Evolutionary conservation across 345 rosid species (phyloP), one percentile per base, ranked within the genome.

Genomic region (Heritiera littoralis): DNA sequence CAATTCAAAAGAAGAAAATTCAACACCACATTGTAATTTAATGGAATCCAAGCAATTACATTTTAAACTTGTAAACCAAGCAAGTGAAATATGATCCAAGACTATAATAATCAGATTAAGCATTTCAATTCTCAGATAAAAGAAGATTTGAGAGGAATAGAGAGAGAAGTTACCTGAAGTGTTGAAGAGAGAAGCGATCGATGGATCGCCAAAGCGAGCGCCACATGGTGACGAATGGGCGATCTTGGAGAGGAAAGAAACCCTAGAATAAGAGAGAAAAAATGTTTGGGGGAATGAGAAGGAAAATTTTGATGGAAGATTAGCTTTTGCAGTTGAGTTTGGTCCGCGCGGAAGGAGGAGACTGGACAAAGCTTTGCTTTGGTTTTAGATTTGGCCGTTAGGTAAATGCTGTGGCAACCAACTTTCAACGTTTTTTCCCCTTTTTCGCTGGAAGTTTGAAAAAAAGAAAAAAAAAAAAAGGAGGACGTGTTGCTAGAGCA

Each of bases 141-240:
- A 49, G 3, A 48, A 1, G 23, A 15, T 72, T n/a, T 43, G 32
- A 5, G 55, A 13, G 20, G 1, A 48, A 12, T 11, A 46, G 38
- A 35, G 38, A 67, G n/a, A 58, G 48, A 63, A 45, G 75, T 81
- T 81, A 89, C 38, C 78, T 88, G 88, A 91, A 88, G 81, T 91
- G 82, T 66, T 84, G 92, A 40, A 87, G 86, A 69, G 94, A 89
- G 84, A 89, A 91, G 81, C 94, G 90, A 85, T 89, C 88, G 75
- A 86, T 73, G 81, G 94, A 88, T 78, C 89, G 89, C 89, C 92
- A 85, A 54, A 89, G 76, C 41, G 87, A 86, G 61, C 87, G 86
- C 92, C 78, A 76, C 78, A 61, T 76, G 2, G 59, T 18, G 76
- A 56, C 38, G 40, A 38, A 55, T 7, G 51, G 5, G 63, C 10